Evolutionary conservation across 768 basidiomycete species (phyloP), one percentile per base, ranked within the genome.

Genomic region (Leccinellum luteum): DNA sequence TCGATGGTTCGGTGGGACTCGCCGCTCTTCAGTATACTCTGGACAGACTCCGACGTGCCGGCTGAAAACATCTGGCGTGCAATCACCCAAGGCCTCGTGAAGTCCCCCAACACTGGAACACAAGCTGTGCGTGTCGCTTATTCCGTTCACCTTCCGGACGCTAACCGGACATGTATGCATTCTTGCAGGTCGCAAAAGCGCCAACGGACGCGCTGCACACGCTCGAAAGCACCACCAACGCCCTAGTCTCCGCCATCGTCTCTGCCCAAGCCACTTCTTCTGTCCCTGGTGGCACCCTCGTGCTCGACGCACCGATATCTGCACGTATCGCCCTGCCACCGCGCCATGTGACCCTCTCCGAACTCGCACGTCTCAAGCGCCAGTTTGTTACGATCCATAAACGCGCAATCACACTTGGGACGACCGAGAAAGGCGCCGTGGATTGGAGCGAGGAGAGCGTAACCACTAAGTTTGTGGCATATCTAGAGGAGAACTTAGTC

Each of bases 1-100:
- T 95, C 94, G 4, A 95, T 95, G 89, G 95, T 92, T n/a, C 85
- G 96, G 50, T 99, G 96, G 96, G 96, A 99, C 72, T 91, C 96
- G 0, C 96, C 97, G 0, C 80, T 98, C 43, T 91, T 97, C 70
- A 93, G 91, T 2, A 75, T 97, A 1, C 74, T 86, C 4, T 92
- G 87, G 83, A 80, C 82, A 28, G 92, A 94, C 58, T 77, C 83
- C 15, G 76, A 79, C 28, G 70, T 88, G 9, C 87, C 90, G 4
- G 79, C 78, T 14, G 78, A 85, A 8, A 81, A 82, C 15, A 89
- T 99, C 23, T 97, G 90, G 87, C 79, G 85, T 15, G 87, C 91
- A 0, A 74, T 95, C 34, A 92, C 87, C 4, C 87, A 81, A 56
- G 92, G 92, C 3, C 78, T 77, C 56, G 79, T 96, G 60, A 95